Base-by-base conservation (phyloP, 225 moss, liverwort and hornwort species). In the Bryum argenteum region DNA sequence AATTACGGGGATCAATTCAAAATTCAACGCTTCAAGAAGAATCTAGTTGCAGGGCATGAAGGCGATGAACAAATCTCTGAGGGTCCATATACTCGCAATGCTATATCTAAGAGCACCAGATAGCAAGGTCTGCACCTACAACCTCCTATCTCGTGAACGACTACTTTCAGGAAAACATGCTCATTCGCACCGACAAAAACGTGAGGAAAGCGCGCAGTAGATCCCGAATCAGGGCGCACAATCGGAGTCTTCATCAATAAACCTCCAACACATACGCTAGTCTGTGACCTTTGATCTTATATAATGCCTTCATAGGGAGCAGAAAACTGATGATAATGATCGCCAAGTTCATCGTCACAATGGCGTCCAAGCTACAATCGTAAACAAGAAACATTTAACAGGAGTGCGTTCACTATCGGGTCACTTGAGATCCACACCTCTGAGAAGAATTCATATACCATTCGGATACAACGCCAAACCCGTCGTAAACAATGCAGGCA, bases 71-170 rank as follows among this genome's bases (percentile, higher is more conserved):
- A 68, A 26, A 58, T 16, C 42, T 39, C 5, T 21, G 17, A n/a
- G 52, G 13, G 28, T 64, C 47, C 65, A 24, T 69, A 45, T 53
- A 24, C 59, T 65, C 65, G 13, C 39, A 58, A 69, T 59, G 19
- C 15, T 58, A 69, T 59, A 73, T 55, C 66, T 33, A 70, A 14
- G 53, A 53, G 43, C 16, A 14, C 26, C 23, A 12, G 20, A 68
- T 6, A 40, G 55, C 75, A 76, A 17, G 41, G 71, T 13, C 13
- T 9, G 66, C 17, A 61, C 23, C 54, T 45, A 33, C 45, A 59
- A 19, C 59, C 65, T 24, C 33, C 28, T 40, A 54, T 54, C 73
- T 45, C 58, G 42, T 38, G 59, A 43, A 50, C 8, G 16, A 26
- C 12, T 42, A 61, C 39, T 56, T 50, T 1, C 53, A 41, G 43